A percentile compares a stretch with the other conserved stretches of the same genome.
These are phyloP conservation scores for Metarhizium album DNA, from an alignment of 2,329 filamentous ascomycete genomes.

Conservation along the genomic window DNA sequence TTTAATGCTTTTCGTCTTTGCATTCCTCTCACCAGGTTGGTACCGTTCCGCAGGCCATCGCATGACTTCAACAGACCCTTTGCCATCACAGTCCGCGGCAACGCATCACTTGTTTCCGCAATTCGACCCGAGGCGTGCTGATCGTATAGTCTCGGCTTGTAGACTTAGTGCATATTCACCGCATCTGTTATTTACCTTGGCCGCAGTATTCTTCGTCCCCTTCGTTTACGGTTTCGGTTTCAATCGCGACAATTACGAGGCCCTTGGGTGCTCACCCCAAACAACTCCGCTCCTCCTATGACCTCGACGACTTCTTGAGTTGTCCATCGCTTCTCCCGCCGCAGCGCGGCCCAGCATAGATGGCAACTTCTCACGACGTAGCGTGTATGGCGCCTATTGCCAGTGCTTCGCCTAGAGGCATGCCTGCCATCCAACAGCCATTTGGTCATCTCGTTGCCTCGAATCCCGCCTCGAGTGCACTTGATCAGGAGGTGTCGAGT, in stretches of 20 bases:
- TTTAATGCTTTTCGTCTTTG: slow-evolving; percentile 5
- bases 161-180: neutral
- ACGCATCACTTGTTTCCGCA: neutral
- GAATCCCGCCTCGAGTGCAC: neutral
- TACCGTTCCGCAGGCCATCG: neutral
- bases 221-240: neutral
- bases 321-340: slow-evolving; percentile 34
- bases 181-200: neutral
- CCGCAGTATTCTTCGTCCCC: neutral
- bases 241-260: neutral
- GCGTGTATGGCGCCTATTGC: slow-evolving; percentile 21
- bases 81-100: neutral
- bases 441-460: slow-evolving; percentile 1
- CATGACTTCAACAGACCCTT: neutral
- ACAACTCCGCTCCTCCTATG: slow-evolving; percentile 24
- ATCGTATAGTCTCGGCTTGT: neutral
- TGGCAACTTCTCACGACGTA: slow-evolving; percentile 30
- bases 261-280: neutral
- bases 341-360: slow-evolving; percentile 36
- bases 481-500: neutral
- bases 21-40: slow-evolving; percentile 6
- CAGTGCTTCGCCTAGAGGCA: neutral
- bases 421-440: slow-evolving; percentile 11
- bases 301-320: slow-evolving; percentile 23
- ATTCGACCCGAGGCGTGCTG: neutral